A percentile compares a stretch with the other conserved stretches of the same genome.
phyloP scores from a whole-genome alignment of 208 protist species.

The Acanthamoeba healyi region DNA sequence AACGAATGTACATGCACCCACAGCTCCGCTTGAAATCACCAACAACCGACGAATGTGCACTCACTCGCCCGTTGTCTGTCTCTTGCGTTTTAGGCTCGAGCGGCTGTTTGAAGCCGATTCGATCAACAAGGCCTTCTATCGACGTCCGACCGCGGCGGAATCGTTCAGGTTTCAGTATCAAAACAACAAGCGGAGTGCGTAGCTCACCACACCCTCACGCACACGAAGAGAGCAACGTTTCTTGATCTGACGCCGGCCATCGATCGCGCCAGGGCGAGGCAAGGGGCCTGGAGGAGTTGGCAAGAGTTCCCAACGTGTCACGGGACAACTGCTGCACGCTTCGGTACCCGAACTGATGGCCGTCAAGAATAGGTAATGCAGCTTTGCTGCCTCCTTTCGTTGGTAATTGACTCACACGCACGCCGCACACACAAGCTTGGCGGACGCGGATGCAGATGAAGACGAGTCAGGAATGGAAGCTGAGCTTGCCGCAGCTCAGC shows the following conservation, averaged over 20 bases:
- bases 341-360: not conserved
- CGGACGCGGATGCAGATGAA: not conserved
- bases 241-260: too few relatives aligned
- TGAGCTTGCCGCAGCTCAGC: too few relatives aligned
- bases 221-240: not conserved
- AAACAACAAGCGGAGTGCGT: not conserved
- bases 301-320: not conserved
- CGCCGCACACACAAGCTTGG: not conserved
- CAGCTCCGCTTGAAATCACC: too few relatives aligned
- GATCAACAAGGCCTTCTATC: conserved; percentile 37
- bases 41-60: too few relatives aligned
- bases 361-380: too few relatives aligned
- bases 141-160: not conserved
- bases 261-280: too few relatives aligned
- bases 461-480: not conserved
- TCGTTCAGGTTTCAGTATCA: not conserved
- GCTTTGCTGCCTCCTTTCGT: too few relatives aligned
- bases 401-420: too few relatives aligned
- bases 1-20: conserved; percentile 19
- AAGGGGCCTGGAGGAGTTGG: too few relatives aligned
- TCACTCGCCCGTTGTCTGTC: too few relatives aligned
- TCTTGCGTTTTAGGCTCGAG: too few relatives aligned
- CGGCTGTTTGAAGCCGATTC: conserved; percentile 10
- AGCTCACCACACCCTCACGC: not conserved
- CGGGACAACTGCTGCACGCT: not conserved